A percentile compares a stretch with the other conserved stretches of the same genome.
Conservation (phyloP, 257 asterid genomes). For the Verbascum thapsus region DNA sequence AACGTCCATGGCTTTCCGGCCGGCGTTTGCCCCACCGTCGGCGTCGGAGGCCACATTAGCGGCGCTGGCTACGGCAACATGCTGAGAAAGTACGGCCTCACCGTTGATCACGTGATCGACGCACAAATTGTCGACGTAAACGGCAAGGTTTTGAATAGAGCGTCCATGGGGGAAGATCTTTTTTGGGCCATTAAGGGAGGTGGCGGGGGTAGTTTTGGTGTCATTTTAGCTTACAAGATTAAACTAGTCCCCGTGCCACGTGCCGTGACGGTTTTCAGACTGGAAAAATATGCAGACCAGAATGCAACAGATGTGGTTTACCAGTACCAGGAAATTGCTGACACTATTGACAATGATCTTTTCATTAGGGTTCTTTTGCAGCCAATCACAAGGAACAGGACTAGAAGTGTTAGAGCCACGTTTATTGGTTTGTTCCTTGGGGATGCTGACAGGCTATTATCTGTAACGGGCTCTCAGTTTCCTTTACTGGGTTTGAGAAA, state of each 20-base stretch:
- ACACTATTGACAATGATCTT: constrained; percentile 40
- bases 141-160: constrained; percentile 45
- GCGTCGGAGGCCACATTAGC: constrained; percentile 60
- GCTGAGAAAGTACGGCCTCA: constrained; percentile 52
- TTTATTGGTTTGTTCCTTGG: constrained; percentile 56
- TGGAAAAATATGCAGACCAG: constrained; percentile 32
- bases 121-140: constrained; percentile 44
- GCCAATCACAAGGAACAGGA: constrained; percentile 35
- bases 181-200: constrained; percentile 73
- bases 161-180: constrained; percentile 63
- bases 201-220: constrained; percentile 63
- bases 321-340: constrained; percentile 45
- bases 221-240: constrained; percentile 46
- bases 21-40: constrained; percentile 65
- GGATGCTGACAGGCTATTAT: constrained; percentile 29
- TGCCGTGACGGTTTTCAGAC: constrained; percentile 49
- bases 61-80: constrained; percentile 64
- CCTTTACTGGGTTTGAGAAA: constrained; percentile 37
- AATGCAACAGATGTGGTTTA: constrained; percentile 34
- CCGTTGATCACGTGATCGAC: constrained; percentile 60
- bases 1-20: constrained; percentile 47
- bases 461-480: constrained; percentile 35
- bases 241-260: constrained; percentile 50
- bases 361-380: constrained; percentile 43
- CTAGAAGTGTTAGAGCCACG: constrained; percentile 36